These are phyloP conservation scores for Chamaecyparis obtusa DNA, from an alignment of 75 land plant species.

Conservation along the genomic window DNA sequence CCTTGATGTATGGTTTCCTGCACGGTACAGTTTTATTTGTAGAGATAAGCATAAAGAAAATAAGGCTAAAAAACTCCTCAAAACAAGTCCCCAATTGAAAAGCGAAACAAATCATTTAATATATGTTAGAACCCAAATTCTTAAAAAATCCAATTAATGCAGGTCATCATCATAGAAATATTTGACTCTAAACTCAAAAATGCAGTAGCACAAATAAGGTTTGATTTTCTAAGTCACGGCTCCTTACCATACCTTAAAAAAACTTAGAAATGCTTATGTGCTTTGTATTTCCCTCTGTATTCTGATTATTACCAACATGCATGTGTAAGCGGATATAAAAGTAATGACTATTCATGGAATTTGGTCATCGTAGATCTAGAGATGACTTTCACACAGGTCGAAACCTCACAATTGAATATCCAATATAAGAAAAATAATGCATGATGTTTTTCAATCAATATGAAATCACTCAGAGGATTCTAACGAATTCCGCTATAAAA, in stretches of 20 bases:
- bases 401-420: not conserved
- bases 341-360: not conserved
- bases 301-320: not conserved
- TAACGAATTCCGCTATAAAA: not conserved
- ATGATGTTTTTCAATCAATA: not conserved
- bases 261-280: not conserved
- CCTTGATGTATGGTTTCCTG: not conserved
- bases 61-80: too few species aligned
- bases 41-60: not conserved
- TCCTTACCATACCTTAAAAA: not conserved
- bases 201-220: not conserved
- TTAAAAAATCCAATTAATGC: not conserved
- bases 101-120: not conserved
- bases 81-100: too few species aligned
- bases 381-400: not conserved
- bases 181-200: not conserved
- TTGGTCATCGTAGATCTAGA: not conserved
- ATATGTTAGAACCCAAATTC: not conserved
- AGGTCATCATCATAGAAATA: not conserved
- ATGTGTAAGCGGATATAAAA: not conserved
- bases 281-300: not conserved
- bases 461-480: not conserved
- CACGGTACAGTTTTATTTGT: not conserved
- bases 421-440: not conserved
- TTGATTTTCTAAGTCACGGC: not conserved